Conservation (phyloP, 2,329 filamentous ascomycete species). For the Calonectria pauciramosa region DNA sequence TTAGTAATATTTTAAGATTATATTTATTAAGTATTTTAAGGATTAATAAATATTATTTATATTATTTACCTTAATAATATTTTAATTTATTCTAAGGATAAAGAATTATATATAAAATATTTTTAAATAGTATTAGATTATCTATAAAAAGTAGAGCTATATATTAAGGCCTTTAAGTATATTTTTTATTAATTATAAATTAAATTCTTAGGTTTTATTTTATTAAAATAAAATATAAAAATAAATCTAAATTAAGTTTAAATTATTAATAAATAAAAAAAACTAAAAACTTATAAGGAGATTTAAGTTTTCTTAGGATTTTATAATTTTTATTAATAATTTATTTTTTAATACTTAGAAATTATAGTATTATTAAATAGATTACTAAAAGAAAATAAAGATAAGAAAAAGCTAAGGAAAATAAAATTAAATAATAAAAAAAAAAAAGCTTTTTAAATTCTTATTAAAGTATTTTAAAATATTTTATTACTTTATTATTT, state of each 20-base stretch:
- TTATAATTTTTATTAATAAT: slow-evolving; percentile 22
- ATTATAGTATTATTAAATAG: not conserved
- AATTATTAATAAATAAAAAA: slow-evolving; percentile 15
- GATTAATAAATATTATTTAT: slow-evolving; percentile 32
- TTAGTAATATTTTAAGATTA: not conserved
- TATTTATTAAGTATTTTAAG: slow-evolving; percentile 30
- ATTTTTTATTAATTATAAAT: not conserved
- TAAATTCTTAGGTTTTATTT: not conserved
- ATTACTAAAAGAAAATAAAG: not conserved
- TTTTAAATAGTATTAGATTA: slow-evolving; percentile 24
- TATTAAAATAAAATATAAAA: not conserved
- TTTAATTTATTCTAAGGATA: slow-evolving; percentile 24
- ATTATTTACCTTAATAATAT: slow-evolving; percentile 35
- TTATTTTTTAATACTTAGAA: slow-evolving; percentile 4
- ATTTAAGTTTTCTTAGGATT: slow-evolving; percentile 19
- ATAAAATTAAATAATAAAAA: not conserved
- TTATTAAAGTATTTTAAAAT: not conserved
- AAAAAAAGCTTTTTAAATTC: not conserved
- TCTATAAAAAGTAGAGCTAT: slow-evolving; percentile 20
- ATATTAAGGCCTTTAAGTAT: slow-evolving; percentile 27
- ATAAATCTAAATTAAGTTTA: slow-evolving; percentile 14
- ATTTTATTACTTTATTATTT: not conserved
- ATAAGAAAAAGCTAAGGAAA: not conserved
- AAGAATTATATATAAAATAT: slow-evolving; percentile 26
- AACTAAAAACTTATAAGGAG: slow-evolving; percentile 7